phyloP scores from a whole-genome alignment of 1,284 basidiomycete genomes.

The Apiotrichum veenhuisii region DNA sequence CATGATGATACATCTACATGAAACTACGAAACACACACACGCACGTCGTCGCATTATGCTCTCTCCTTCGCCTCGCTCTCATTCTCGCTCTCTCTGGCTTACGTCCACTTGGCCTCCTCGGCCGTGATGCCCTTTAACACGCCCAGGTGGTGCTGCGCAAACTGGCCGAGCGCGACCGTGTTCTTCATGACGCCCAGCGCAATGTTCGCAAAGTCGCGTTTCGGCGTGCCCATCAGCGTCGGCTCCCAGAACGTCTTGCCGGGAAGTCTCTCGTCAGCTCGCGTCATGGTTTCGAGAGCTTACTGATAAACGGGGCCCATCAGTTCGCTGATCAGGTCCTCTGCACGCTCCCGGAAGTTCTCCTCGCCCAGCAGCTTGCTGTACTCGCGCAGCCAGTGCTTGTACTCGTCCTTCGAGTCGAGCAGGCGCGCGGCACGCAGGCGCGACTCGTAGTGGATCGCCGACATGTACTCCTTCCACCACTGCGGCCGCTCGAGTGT shows the following conservation, averaged over 20 bases:
- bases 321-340: constrained; percentile 80
- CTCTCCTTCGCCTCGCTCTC: background rate
- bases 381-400: constrained; percentile 67
- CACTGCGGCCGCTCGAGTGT: constrained; percentile 56
- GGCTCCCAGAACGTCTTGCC: constrained; percentile 10
- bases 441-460: constrained; percentile 78
- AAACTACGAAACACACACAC: background rate
- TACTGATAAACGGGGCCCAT: constrained; percentile 82
- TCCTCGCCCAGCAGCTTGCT: constrained; percentile 79
- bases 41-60: background rate
- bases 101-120: constrained; percentile 10
- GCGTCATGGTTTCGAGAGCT: constrained; percentile 30
- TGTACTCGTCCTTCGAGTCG: constrained; percentile 78
- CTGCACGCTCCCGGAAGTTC: constrained; percentile 75
- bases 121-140: constrained; percentile 11
- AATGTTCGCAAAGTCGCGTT: constrained; percentile 19
- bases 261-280: constrained; percentile 8
- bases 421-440: constrained; percentile 66
- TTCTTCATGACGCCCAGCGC: constrained; percentile 9
- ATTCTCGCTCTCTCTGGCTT: background rate
- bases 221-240: constrained; percentile 10
- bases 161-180: constrained; percentile 7
- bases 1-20: background rate
- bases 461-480: constrained; percentile 72
- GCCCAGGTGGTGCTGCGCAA: constrained; percentile 10